phyloP scores from a whole-genome alignment of 202 grass and related monocot genomes.

The Alloteropsis angusta region DNA sequence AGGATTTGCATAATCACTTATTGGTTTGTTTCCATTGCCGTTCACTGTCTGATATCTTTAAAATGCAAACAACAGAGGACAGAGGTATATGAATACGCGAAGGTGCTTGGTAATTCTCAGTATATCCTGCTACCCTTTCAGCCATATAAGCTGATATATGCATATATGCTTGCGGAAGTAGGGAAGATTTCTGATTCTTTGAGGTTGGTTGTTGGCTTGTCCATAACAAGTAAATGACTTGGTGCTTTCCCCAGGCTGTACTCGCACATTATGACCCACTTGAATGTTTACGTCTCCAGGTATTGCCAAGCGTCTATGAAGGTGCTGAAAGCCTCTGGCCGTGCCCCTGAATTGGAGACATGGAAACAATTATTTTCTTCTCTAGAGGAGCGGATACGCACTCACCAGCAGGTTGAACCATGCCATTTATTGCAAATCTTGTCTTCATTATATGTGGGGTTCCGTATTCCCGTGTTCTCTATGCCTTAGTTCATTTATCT shows the following conservation, averaged over 20 bases:
- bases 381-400: conserved; percentile 78
- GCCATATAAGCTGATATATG: conserved; percentile 96
- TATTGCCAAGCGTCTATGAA: conserved; percentile 94
- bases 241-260: conserved; percentile 3
- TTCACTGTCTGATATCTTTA: conserved; percentile 23
- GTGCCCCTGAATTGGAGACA: conserved; percentile 77
- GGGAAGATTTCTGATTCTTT: conserved; percentile 85
- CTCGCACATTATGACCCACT: conserved; percentile 22
- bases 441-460: neutral
- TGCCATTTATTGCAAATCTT: neutral
- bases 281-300: conserved; percentile 41
- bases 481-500: neutral
- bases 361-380: conserved; percentile 84
- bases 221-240: neutral
- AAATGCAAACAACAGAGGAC: conserved; percentile 67
- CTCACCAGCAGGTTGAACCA: conserved; percentile 68
- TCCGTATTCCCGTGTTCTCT: neutral
- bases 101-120: conserved; percentile 96
- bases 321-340: conserved; percentile 73
- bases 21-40: neutral
- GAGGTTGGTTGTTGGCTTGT: conserved; percentile 46
- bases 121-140: conserved; percentile 82
- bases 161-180: conserved; percentile 90
- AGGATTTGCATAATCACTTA: neutral
- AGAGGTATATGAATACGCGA: conserved; percentile 92